A percentile compares a stretch with the other conserved stretches of the same genome.
Conservation (phyloP, 305 asterid genomes). For the Ajuga reptans region DNA sequence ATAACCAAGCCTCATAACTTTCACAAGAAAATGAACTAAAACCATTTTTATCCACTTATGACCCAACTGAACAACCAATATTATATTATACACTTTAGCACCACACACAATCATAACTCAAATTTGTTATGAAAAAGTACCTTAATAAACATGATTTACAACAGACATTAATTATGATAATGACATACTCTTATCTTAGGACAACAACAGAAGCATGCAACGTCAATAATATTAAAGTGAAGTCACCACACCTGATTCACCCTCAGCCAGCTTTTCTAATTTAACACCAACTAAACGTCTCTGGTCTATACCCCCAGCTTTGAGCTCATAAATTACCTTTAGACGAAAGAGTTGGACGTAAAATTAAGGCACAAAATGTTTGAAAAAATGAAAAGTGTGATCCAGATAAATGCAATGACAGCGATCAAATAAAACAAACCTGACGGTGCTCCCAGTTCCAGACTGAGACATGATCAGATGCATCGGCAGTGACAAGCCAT, state of each 20-base stretch:
- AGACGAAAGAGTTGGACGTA: neutral
- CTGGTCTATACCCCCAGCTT: conserved; percentile 94
- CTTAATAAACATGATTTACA: neutral
- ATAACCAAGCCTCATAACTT: neutral
- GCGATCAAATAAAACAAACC: conserved; percentile 28
- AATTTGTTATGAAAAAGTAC: neutral
- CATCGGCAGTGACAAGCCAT: conserved; percentile 94
- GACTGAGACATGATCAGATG: conserved; percentile 91
- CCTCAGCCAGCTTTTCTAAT: conserved; percentile 93
- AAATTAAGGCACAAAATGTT: neutral
- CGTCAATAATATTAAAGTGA: neutral
- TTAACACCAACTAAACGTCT: conserved; percentile 94
- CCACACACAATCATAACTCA: neutral
- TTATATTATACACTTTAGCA: neutral
- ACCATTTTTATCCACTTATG: neutral
- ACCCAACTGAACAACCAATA: neutral
- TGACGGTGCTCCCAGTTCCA: conserved; percentile 99
- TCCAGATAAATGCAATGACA: neutral
- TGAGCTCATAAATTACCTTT: conserved; percentile 86
- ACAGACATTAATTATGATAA: neutral
- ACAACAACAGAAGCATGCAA: neutral
- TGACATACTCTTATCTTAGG: neutral
- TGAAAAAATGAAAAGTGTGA: too few relatives aligned
- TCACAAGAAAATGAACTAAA: neutral
- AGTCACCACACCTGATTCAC: conserved; percentile 58